phyloP scores from a whole-genome alignment of 2,329 filamentous ascomycete genomes.

The Cercospora sojina region DNA sequence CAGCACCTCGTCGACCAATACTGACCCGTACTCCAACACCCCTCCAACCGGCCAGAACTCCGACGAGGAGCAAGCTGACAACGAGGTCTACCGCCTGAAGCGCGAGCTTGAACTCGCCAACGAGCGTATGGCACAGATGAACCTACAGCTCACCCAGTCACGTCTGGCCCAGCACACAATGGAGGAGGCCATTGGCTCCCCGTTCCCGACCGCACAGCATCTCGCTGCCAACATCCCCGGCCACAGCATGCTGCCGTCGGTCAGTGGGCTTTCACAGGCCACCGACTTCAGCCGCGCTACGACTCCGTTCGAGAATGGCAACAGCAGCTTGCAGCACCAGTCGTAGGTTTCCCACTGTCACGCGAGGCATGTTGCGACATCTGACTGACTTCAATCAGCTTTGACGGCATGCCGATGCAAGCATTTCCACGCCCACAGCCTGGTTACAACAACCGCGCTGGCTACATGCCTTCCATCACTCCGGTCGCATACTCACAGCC shows the following conservation, averaged over 20 bases:
- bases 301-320: slow-evolving; percentile 23
- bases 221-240: slow-evolving; percentile 33
- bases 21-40: slow-evolving; percentile 35
- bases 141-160: slow-evolving; percentile 67
- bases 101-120: slow-evolving; percentile 69
- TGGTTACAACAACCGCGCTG: slow-evolving; percentile 17
- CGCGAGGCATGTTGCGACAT: not conserved
- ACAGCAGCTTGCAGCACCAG: slow-evolving; percentile 21
- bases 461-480: slow-evolving; percentile 34
- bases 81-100: slow-evolving; percentile 68
- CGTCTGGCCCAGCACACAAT: slow-evolving; percentile 61
- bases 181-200: slow-evolving; percentile 47
- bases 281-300: slow-evolving; percentile 17
- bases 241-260: slow-evolving; percentile 21
- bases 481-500: slow-evolving; percentile 29
- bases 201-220: slow-evolving; percentile 34
- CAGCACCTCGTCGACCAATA: slow-evolving; percentile 32
- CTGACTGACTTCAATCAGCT: slow-evolving; percentile 20
- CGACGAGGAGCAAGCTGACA: slow-evolving; percentile 42
- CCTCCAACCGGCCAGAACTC: slow-evolving; percentile 29
- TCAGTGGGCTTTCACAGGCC: slow-evolving; percentile 15
- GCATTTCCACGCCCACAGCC: slow-evolving; percentile 14
- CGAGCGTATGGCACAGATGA: slow-evolving; percentile 67
- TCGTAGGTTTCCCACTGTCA: slow-evolving; percentile 20
- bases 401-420: slow-evolving; percentile 23